Evolutionary conservation across 148 eudicot genomes (phyloP).

Genomic region (Cornus florida): DNA sequence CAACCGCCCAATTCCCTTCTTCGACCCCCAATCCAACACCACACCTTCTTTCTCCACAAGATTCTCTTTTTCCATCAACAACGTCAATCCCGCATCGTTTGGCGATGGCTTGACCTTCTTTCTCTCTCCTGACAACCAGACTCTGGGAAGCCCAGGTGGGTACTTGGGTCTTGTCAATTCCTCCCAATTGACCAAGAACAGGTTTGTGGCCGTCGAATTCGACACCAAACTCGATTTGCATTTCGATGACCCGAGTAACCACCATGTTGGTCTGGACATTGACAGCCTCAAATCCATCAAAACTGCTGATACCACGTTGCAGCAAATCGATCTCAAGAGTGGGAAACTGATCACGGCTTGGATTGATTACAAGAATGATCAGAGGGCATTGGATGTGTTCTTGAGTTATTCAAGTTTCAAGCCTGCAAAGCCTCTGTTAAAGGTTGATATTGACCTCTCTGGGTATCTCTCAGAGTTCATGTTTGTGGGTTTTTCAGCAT

Average conservation of each 20-base stretch:
- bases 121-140: conserved; percentile 56
- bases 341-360: conserved; percentile 67
- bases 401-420: conserved; percentile 49
- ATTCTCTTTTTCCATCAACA: conserved; percentile 60
- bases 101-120: conserved; percentile 87
- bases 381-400: conserved; percentile 43
- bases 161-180: conserved; percentile 79
- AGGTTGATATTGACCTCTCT: conserved; percentile 52
- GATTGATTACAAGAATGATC: conserved; percentile 68
- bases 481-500: conserved; percentile 85
- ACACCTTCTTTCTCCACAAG: conserved; percentile 75
- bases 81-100: conserved; percentile 51
- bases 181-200: conserved; percentile 56
- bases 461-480: conserved; percentile 50
- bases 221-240: conserved; percentile 63
- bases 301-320: conserved; percentile 35
- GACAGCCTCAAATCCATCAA: conserved; percentile 54
- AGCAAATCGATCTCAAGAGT: conserved; percentile 56
- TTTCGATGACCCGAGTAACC: conserved; percentile 64
- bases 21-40: conserved; percentile 39
- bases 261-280: conserved; percentile 83
- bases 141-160: conserved; percentile 76
- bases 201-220: conserved; percentile 76
- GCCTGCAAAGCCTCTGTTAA: conserved; percentile 53
- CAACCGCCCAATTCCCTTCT: conserved; percentile 59